Conservation (phyloP, 495 filamentous ascomycete genomes). For the Chaetomium cochliodes region DNA sequence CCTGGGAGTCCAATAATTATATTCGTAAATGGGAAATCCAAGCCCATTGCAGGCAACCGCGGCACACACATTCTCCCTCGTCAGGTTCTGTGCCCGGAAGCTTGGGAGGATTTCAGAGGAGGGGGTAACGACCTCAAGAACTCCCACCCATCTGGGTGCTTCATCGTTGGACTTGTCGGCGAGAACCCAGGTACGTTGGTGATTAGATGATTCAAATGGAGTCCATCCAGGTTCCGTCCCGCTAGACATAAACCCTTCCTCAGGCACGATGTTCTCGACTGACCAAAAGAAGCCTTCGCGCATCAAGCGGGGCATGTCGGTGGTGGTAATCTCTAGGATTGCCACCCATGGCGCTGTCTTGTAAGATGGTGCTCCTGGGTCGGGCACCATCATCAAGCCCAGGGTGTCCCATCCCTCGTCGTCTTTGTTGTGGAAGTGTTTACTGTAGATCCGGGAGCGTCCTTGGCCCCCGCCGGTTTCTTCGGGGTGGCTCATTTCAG, state of each 20-base stretch:
- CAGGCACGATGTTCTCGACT: not conserved
- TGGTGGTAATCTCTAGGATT: not conserved
- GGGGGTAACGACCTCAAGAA: not conserved
- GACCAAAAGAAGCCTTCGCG: constrained; percentile 15
- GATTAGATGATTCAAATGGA: not conserved
- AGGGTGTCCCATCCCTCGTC: no score
- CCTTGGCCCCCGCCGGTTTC: no score
- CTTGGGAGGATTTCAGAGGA: not conserved
- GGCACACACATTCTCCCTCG: not conserved
- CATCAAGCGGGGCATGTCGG: constrained; percentile 1
- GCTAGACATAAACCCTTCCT: not conserved
- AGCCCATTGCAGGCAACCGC: not conserved
- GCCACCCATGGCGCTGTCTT: not conserved
- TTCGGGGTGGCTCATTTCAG: no score
- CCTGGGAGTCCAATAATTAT: not conserved
- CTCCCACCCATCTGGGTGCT: not conserved
- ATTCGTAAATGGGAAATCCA: not conserved
- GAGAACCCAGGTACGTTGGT: not conserved
- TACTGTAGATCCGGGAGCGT: no score
- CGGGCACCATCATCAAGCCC: no score
- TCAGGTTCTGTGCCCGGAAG: not conserved
- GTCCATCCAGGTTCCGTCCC: not conserved
- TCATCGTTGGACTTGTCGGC: not conserved
- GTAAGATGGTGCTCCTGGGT: not conserved
- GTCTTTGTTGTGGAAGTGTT: no score